These are phyloP conservation scores for Aspergillus quadricinctus DNA, from an alignment of 2,329 filamentous ascomycete genomes.

Conservation along the genomic window DNA sequence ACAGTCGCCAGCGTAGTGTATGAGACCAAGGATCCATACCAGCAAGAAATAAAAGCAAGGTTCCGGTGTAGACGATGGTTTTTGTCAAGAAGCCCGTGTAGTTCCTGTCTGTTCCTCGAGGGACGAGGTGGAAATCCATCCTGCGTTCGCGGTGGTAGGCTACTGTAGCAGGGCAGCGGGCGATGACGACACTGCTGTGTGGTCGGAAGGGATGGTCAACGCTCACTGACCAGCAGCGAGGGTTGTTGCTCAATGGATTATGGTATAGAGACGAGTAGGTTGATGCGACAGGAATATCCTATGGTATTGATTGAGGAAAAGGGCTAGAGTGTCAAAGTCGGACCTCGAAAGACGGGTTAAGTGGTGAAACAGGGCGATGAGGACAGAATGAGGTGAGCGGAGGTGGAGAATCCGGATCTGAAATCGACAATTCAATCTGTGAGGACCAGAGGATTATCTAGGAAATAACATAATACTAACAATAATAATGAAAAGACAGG, in stretches of 20 bases:
- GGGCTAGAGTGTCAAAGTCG: not conserved
- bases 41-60: conserved; percentile 43
- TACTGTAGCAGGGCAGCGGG: not conserved
- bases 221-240: not conserved
- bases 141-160: conserved; percentile 2
- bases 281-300: not conserved
- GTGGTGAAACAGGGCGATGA: not conserved
- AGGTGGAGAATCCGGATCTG: not conserved
- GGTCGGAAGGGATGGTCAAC: not conserved
- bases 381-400: not conserved
- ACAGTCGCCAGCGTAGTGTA: not conserved
- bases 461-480: not conserved
- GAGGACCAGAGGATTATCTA: not conserved
- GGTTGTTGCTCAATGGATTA: not conserved
- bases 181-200: not conserved
- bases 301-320: not conserved
- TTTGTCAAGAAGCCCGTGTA: conserved; percentile 48
- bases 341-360: not conserved
- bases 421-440: not conserved
- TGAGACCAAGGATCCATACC: conserved; percentile 25
- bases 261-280: not conserved
- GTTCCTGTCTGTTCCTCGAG: conserved; percentile 39
- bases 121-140: conserved; percentile 43
- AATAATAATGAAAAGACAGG: not conserved
- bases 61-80: conserved; percentile 44